A percentile compares a stretch with the other conserved stretches of the same genome.
phyloP scores from a whole-genome alignment of 257 asterid genomes.

The Plantago major region DNA sequence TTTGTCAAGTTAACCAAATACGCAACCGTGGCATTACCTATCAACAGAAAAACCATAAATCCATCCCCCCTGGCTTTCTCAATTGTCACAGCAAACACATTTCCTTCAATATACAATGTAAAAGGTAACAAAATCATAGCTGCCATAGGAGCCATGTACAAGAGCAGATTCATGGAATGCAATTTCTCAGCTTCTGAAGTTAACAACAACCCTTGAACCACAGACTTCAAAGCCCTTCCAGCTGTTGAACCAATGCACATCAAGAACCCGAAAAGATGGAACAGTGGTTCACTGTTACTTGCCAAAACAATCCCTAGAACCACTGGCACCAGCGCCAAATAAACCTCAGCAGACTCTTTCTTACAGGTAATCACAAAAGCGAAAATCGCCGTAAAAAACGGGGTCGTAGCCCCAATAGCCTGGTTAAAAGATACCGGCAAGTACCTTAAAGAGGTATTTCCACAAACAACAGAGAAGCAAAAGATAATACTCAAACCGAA shows the following conservation, averaged over 20 bases:
- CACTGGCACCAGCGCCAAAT: slow-evolving; percentile 81
- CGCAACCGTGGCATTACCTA: slow-evolving; percentile 79
- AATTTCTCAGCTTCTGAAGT: slow-evolving; percentile 84
- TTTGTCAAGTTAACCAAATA: slow-evolving; percentile 87
- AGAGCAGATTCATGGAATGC: slow-evolving; percentile 87
- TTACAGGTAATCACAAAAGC: slow-evolving; percentile 75
- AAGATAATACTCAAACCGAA: slow-evolving; percentile 67
- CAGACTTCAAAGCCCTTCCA: slow-evolving; percentile 89
- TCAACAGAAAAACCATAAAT: slow-evolving; percentile 58
- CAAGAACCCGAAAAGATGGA: slow-evolving; percentile 83
- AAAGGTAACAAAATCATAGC: slow-evolving; percentile 76
- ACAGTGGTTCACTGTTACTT: slow-evolving; percentile 85
- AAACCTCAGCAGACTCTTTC: slow-evolving; percentile 84
- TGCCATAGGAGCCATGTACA: slow-evolving; percentile 99
- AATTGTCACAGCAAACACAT: slow-evolving; percentile 54
- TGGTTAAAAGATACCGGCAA: slow-evolving; percentile 91
- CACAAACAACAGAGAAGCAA: slow-evolving; percentile 92
- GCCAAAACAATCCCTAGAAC: slow-evolving; percentile 90
- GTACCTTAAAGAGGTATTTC: slow-evolving; percentile 84
- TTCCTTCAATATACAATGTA: slow-evolving; percentile 80
- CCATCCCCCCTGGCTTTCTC: slow-evolving; percentile 65
- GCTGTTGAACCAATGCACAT: slow-evolving; percentile 89
- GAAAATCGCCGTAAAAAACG: slow-evolving; percentile 88
- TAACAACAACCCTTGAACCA: slow-evolving; percentile 76
- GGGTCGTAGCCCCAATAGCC: slow-evolving; percentile 94